Base-by-base conservation (phyloP, 140 eudicot genomes). In the Oenanthe javanica region DNA sequence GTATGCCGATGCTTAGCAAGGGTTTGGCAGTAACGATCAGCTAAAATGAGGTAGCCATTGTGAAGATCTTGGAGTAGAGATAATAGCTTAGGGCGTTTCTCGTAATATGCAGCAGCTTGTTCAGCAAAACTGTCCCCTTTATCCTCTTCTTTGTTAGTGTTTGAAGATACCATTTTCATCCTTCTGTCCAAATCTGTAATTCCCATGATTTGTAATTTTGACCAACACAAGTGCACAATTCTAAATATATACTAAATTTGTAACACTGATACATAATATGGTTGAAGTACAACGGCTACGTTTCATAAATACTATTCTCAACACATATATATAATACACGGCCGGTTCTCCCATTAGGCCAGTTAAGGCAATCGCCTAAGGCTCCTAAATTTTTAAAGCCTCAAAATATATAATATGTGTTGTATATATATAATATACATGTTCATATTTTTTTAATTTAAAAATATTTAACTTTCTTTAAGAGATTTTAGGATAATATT, bases 81-180 rank as follows among this genome's bases (percentile, higher is more conserved):
- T 3, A 91, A 79, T 2, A 91, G 90, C 84, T 91, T 90, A 66
- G 98, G 98, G 70, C 98, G 92, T 45, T 89, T 87, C 23, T 85
- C 88, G 85, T 93, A 93, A 80, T 91, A 93, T 42, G 88, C 80
- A n/a, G 91, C 93, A 3, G 98, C 98, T 6, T 96, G 89, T 82
- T 84, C 86, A 0, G 93, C 94, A 79, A 93, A 93, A 70, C 93
- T 87, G 79, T 93, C 94, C 1, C 83, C 82, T 54, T 83, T 80
- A 52, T 79, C 84, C 63, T 84, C 92, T 25, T 21, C 69, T 23
- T 86, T 87, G 71, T 83, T 84, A 7, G 31, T 16, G 70, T 82
- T 82, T 36, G 79, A 16, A 8, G 72, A 72, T 79, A 88, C 27
- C 76, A 27, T 83, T 86, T 93, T 88, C 86, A 93, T 82, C 81